These are phyloP conservation scores for Striga asiatica DNA, from an alignment of 257 asterid genomes.

Conservation along the genomic window DNA sequence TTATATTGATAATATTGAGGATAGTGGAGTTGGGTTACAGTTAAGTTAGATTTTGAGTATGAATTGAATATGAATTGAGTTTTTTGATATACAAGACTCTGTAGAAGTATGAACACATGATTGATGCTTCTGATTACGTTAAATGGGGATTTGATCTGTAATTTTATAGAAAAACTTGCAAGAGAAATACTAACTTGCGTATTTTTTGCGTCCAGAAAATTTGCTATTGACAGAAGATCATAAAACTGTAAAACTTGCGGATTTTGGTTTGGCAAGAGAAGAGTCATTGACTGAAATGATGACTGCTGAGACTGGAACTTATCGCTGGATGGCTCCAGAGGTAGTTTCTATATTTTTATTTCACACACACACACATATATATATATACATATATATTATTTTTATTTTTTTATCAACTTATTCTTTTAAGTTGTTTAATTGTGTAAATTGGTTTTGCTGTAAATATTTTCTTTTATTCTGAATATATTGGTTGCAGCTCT, in stretches of 20 bases:
- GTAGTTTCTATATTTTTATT: constrained; percentile 32
- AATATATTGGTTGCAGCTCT: constrained; percentile 67
- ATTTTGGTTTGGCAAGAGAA: constrained; percentile 98
- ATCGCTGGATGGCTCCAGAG: constrained; percentile 99
- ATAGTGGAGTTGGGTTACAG: no score
- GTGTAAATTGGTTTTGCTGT: constrained; percentile 5
- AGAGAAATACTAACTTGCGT: neutral
- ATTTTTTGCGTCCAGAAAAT: constrained; percentile 39
- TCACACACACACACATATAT: no score
- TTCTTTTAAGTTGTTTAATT: neutral
- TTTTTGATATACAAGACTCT: no score
- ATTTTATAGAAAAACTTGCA: neutral
- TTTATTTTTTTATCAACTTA: neutral
- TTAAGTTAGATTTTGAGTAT: no score
- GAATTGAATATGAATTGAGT: no score
- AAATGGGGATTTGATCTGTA: neutral
- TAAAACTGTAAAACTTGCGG: constrained; percentile 77
- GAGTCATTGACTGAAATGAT: constrained; percentile 98
- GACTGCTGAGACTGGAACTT: constrained; percentile 99
- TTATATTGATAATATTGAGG: no score
- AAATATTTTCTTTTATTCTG: neutral
- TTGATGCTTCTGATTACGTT: neutral
- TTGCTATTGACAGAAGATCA: constrained; percentile 82
- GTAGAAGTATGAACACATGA: neutral
- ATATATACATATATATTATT: no score